Percentiles rank a stretch among this genome's conserved stretches.
These are phyloP conservation scores for Micractinium sp. DNA, from an alignment of 139 green algal species.

Conservation along the genomic window DNA sequence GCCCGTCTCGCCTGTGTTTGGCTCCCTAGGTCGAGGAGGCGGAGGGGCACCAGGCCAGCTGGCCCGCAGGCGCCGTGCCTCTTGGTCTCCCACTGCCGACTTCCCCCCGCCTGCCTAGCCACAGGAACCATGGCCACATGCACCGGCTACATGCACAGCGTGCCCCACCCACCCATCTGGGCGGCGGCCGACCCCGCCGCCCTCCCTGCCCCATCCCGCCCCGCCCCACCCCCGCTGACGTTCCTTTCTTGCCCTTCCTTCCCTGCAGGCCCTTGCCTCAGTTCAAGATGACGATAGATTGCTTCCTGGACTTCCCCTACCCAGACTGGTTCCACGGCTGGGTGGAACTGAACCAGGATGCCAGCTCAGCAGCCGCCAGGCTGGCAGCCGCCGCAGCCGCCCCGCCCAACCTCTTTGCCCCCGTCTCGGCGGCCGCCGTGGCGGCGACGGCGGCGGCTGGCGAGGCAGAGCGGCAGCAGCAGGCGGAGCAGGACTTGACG, in stretches of 20 bases:
- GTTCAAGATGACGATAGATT: background rate
- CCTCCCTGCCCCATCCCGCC: background rate
- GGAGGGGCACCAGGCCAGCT: no score
- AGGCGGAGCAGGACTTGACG: background rate
- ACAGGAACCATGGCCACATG: background rate
- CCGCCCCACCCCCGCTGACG: background rate
- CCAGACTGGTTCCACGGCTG: constrained; percentile 16
- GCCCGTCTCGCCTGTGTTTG: no score
- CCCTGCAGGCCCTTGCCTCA: background rate
- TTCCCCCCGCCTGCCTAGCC: background rate
- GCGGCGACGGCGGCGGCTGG: background rate
- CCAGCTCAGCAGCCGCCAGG: background rate
- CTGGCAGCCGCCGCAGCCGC: background rate
- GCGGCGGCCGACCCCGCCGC: no score
- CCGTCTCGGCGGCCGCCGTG: background rate
- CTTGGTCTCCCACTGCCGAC: background rate
- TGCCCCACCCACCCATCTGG: no score
- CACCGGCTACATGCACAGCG: background rate
- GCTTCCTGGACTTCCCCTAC: constrained; percentile 12
- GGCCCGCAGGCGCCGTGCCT: no score
- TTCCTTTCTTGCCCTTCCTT: background rate
- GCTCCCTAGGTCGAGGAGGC: no score
- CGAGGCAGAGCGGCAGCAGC: no score
- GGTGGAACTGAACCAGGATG: background rate
- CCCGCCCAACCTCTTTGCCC: background rate